Conservation (phyloP, 371 early-diverging fungal genomes). For the Nematocida ausubeli region DNA sequence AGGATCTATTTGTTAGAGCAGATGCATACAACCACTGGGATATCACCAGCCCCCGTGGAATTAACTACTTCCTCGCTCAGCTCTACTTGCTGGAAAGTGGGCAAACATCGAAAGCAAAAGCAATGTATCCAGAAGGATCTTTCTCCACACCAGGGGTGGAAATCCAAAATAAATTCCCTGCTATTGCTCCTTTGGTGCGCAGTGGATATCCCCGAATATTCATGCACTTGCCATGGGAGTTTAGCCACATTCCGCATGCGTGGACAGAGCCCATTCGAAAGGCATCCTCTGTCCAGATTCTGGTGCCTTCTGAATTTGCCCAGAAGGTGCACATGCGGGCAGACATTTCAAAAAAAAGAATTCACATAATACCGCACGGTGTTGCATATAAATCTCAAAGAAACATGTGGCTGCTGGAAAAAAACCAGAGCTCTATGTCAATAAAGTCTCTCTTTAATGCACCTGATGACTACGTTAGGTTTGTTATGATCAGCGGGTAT, state of each 20-base stretch:
- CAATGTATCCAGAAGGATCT: neutral
- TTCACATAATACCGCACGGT: constrained; percentile 37
- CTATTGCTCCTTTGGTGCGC: neutral
- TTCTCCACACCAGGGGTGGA: constrained; percentile 15
- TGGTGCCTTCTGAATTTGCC: constrained; percentile 22
- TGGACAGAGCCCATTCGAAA: constrained; percentile 4
- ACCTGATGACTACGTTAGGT: constrained; percentile 4
- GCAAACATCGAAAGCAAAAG: neutral
- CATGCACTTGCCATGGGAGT: constrained; percentile 53
- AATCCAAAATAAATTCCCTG: constrained; percentile 31
- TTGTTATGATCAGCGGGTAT: constrained; percentile 37
- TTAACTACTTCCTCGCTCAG: constrained; percentile 1
- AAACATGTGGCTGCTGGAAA: neutral
- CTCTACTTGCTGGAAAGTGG: constrained; percentile 34
- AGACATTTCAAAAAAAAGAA: constrained; percentile 4
- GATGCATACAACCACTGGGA: neutral
- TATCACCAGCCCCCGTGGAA: neutral
- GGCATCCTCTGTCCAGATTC: neutral
- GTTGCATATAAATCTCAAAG: neutral
- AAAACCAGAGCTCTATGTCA: neutral
- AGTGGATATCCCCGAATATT: neutral
- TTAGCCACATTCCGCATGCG: neutral
- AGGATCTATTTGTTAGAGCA: constrained; percentile 11
- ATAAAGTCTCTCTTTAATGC: neutral
- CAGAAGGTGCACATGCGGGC: neutral